Evolutionary conservation across 108 stramenopile species (phyloP), one percentile per base, ranked within the genome.

Genomic region (Skeletonema marinoi): DNA sequence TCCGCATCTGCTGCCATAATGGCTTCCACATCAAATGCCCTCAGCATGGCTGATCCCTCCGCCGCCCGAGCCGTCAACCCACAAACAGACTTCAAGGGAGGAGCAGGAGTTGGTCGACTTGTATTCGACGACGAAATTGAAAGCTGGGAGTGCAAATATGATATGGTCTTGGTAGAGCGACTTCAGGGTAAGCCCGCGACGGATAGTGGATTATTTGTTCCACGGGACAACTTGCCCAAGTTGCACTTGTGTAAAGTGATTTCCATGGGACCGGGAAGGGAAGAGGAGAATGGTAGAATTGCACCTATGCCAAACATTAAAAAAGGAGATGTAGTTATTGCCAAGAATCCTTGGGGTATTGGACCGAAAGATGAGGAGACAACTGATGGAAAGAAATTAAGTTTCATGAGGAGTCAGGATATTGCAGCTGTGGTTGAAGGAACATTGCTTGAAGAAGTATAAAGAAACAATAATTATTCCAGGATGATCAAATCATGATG

Each of bases 301-400:
- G 86, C 89, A 62, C 87, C 91, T 10, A 89, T 94, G 89, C 87
- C 91, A 41, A 67, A 88, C 61, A 80, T 96, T n/a, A 66, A 92
- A 83, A 78, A 83, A 0, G 95, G 95, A 11, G 92, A 92, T 77
- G 51, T 91, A 7, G 86, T 96, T 0, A 82, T 94, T 71, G 90
- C 92, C 19, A 96, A 96, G 70, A 88, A 96, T 85, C 95, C 95
- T 21, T 96, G 95, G 95, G 95, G 95, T 36, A 96, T 96, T 56
- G 95, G 95, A 54, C 95, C 95, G 39, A 96, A 93, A 60, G 95
- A 96, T 71, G 95, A 96, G 71, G 93, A 94, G 69, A 85, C 90
- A 32, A 61, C 87, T 30, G 90, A 92, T 84, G 95, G 95, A n/a
- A 90, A 86, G 66, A 96, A 96, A 78, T 76, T 94, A 32, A 89